A percentile compares a stretch with the other conserved stretches of the same genome.
Conservation (phyloP, 2,329 filamentous ascomycete species). For the Clonostachys chloroleuca region DNA sequence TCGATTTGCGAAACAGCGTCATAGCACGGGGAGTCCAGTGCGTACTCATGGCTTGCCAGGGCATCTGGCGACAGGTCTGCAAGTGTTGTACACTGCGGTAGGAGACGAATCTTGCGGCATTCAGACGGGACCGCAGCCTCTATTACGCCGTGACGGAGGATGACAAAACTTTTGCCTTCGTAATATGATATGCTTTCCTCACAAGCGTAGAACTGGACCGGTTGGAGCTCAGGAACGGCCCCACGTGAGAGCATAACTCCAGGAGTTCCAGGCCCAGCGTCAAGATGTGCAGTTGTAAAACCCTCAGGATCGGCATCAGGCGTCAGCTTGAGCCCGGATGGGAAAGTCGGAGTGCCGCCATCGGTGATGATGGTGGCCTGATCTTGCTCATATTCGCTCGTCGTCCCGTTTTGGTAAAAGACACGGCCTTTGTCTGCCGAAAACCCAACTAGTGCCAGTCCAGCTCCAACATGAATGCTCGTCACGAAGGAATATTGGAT, state of each 20-base stretch:
- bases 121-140: conserved; percentile 22
- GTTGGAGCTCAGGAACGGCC: conserved; percentile 12
- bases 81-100: conserved; percentile 36
- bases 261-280: conserved; percentile 26
- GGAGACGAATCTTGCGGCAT: conserved; percentile 34
- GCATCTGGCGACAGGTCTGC: conserved; percentile 25
- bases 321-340: conserved; percentile 25
- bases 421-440: conserved; percentile 15
- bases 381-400: conserved; percentile 19
- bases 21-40: conserved; percentile 31
- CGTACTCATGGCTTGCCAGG: conserved; percentile 31
- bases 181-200: conserved; percentile 36
- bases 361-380: conserved; percentile 31
- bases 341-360: conserved; percentile 28
- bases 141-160: conserved; percentile 29
- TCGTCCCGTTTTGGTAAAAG: conserved; percentile 47
- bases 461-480: conserved; percentile 37
- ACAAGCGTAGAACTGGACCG: conserved; percentile 35
- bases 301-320: conserved; percentile 23
- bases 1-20: conserved; percentile 32
- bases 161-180: conserved; percentile 25
- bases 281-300: conserved; percentile 17
- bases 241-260: conserved; percentile 22
- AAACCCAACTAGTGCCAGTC: conserved; percentile 29
- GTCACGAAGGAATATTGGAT: conserved; percentile 33